Percentiles rank a stretch among this genome's conserved stretches.
Conservation (phyloP, 345 rosid species). For the Eucalyptus regnans region DNA sequence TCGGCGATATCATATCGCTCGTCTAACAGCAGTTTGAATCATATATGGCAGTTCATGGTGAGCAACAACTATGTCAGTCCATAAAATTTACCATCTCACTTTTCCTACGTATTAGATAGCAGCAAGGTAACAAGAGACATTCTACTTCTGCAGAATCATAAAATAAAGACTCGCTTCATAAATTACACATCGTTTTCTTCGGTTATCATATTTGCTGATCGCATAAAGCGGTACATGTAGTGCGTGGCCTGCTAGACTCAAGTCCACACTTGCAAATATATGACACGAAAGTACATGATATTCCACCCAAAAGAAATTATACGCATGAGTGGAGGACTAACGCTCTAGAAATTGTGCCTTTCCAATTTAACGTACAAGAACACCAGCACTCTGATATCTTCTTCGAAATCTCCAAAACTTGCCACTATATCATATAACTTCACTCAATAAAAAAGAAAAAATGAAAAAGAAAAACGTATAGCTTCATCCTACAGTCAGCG, state of each 20-base stretch:
- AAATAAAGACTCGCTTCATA: neutral
- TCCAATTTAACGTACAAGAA: neutral
- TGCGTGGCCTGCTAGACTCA: neutral
- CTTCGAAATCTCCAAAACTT: neutral
- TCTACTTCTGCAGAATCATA: neutral
- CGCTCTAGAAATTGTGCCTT: neutral
- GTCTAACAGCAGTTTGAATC: neutral
- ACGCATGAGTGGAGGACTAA: neutral
- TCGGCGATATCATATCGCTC: fast-evolving
- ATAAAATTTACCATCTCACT: neutral
- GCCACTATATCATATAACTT: neutral
- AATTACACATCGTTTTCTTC: neutral
- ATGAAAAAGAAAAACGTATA: too few species aligned
- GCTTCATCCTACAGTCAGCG: neutral
- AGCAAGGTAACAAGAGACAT: neutral
- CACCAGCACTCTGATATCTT: neutral
- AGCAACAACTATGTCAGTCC: neutral
- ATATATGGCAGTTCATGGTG: neutral
- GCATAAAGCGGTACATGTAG: neutral
- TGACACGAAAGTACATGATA: neutral
- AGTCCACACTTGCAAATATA: neutral
- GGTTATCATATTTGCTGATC: neutral
- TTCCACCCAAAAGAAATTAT: neutral
- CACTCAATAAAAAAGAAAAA: neutral
- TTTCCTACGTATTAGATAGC: neutral